Evolutionary conservation across 345 rosid genomes (phyloP).

Genomic region (Rhodomyrtus tomentosa): DNA sequence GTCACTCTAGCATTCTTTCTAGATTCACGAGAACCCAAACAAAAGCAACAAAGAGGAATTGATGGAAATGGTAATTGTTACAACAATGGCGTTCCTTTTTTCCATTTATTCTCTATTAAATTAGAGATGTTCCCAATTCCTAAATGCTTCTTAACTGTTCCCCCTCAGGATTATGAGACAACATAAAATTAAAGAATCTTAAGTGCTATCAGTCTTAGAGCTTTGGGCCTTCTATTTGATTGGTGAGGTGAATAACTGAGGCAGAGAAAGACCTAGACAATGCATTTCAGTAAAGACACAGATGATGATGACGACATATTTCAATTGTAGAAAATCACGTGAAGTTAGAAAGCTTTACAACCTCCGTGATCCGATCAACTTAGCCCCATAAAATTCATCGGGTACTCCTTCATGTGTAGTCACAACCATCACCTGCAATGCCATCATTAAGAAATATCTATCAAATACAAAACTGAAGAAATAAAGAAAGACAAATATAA

Average conservation of each 20-base stretch:
- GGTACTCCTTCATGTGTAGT: constrained; percentile 99
- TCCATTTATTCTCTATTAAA: background rate
- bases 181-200: background rate
- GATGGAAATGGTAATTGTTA: background rate
- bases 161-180: background rate
- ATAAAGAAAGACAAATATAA: background rate
- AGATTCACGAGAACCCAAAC: background rate
- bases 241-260: background rate
- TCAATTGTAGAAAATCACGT: background rate
- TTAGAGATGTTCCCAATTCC: background rate
- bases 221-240: background rate
- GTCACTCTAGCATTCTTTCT: background rate
- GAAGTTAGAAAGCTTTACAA: constrained; percentile 8
- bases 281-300: background rate
- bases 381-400: constrained; percentile 87
- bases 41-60: background rate
- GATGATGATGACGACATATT: background rate
- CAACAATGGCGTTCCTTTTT: background rate
- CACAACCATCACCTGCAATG: constrained; percentile 76
- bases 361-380: constrained; percentile 92
- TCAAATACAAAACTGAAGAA: background rate
- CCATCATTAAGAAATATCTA: background rate
- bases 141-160: background rate
- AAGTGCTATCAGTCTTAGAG: background rate
- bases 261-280: background rate